Base-by-base conservation (phyloP, 2,329 filamentous ascomycete species). In the Diaporthe batatas region DNA sequence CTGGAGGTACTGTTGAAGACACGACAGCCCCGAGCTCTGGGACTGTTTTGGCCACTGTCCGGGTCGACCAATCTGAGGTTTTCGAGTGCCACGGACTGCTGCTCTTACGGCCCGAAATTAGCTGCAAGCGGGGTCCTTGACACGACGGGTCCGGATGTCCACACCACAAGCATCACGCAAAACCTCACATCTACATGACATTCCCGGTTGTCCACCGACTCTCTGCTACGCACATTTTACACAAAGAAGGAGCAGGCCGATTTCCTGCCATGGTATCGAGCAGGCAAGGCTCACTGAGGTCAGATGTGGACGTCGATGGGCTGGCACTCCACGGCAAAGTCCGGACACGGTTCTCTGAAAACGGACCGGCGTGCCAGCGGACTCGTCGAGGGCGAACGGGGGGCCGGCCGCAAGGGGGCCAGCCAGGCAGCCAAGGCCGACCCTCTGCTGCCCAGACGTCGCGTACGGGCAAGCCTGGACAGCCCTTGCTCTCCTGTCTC, bases 301-400 rank as follows among this genome's bases (percentile, higher is more conserved):
- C 44, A 21, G 44, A 21, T 23, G n/a, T 25, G 32, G 62, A 21
- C 47, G 34, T 21, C 29, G 29, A 21, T 53, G 47, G 44, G 32
- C 44, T 36, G 44, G 44, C 44, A 51, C n/a, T 57, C n/a, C 12
- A 67, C 32, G 11, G 32, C 29, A n/a, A 32, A 29, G n/a, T 23
- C 62, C 47, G 62, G 44, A 53, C n/a, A 25, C 62, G 25, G 29
- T 23, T 39, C 47, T 67, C 44, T 53, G 32, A 39, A 21, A 36
- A 53, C 47, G 32, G 62, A 67, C 47, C 44, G 62, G 32, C 44
- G n/a, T 53, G 62, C n/a, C 47, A 39, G 32, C 62, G 62, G 62
- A 36, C 5, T 51, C 25, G 12, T 49, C 42, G 25, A 62, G 62
- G 36, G 0, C 25, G 7, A 14, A 39, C 7, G 44, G 29, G 32